Percentiles rank a stretch among this genome's conserved stretches.
These are phyloP conservation scores for Colletotrichum lini DNA, from an alignment of 2,329 filamentous ascomycete species.

Conservation along the genomic window DNA sequence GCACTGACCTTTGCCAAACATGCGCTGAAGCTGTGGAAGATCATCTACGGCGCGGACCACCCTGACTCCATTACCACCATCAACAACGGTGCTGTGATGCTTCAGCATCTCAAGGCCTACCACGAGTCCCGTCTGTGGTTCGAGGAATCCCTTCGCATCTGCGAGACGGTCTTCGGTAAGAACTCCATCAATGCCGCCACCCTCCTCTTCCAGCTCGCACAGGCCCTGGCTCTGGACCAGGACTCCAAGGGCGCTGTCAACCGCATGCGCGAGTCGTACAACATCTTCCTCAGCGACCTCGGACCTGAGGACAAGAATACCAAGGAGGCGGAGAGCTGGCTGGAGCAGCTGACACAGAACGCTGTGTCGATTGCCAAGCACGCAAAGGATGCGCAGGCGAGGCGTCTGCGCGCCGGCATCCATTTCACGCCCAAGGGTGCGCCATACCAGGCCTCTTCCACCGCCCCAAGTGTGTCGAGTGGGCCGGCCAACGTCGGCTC, in stretches of 20 bases:
- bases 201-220: slow-evolving; percentile 95
- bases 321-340: slow-evolving; percentile 96
- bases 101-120: slow-evolving; percentile 95
- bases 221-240: slow-evolving; percentile 94
- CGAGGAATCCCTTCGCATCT: slow-evolving; percentile 90
- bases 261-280: slow-evolving; percentile 97
- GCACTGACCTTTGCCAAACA: slow-evolving; percentile 94
- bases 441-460: slow-evolving; percentile 64
- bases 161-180: slow-evolving; percentile 90
- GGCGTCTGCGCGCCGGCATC: slow-evolving; percentile 79
- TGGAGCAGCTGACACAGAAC: slow-evolving; percentile 95
- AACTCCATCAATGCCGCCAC: slow-evolving; percentile 94
- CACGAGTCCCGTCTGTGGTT: slow-evolving; percentile 97
- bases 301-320: slow-evolving; percentile 96
- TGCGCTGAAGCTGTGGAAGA: slow-evolving; percentile 94
- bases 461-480: slow-evolving; percentile 49
- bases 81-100: slow-evolving; percentile 99
- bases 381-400: slow-evolving; percentile 86
- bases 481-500: slow-evolving; percentile 9
- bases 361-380: slow-evolving; percentile 96
- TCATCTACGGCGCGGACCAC: slow-evolving; percentile 94
- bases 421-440: slow-evolving; percentile 76
- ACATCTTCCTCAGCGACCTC: slow-evolving; percentile 90
- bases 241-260: slow-evolving; percentile 92
- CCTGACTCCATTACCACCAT: slow-evolving; percentile 98